A percentile compares a stretch with the other conserved stretches of the same genome.
phyloP scores from a whole-genome alignment of 139 green algal genomes.

The Desmodesmus armatus region DNA sequence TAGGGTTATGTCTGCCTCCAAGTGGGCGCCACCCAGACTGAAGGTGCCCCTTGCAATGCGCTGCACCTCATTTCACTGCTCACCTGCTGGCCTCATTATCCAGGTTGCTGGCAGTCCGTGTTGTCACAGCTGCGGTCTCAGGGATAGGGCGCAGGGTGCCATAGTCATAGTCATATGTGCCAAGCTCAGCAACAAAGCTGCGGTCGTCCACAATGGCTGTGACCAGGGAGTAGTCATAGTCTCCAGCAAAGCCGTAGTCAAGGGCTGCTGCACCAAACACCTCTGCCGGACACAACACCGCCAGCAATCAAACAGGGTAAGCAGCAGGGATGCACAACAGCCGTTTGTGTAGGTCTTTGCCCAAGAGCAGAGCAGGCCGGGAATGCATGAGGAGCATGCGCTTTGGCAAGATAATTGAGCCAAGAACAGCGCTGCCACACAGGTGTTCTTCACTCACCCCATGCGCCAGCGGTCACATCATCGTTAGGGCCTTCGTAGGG shows the following conservation, averaged over 20 bases:
- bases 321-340: no score
- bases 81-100: background rate
- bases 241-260: conserved; percentile 30
- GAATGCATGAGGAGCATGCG: background rate
- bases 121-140: background rate
- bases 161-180: conserved; percentile 38
- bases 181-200: background rate
- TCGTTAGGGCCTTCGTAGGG: no score
- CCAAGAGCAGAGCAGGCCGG: no score
- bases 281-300: background rate
- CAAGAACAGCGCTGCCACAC: background rate
- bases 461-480: no score
- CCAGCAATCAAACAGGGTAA: no score
- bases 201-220: background rate
- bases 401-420: background rate
- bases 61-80: background rate
- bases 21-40: background rate
- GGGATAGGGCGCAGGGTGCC: conserved; percentile 2
- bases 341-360: no score
- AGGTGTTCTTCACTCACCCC: no score
- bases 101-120: background rate
- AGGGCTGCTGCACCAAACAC: background rate
- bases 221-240: conserved; percentile 17
- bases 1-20: background rate
- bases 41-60: background rate